Evolutionary conservation across 2,329 filamentous ascomycete species (phyloP).

Genomic region (Hypoxylon rubiginosum): DNA sequence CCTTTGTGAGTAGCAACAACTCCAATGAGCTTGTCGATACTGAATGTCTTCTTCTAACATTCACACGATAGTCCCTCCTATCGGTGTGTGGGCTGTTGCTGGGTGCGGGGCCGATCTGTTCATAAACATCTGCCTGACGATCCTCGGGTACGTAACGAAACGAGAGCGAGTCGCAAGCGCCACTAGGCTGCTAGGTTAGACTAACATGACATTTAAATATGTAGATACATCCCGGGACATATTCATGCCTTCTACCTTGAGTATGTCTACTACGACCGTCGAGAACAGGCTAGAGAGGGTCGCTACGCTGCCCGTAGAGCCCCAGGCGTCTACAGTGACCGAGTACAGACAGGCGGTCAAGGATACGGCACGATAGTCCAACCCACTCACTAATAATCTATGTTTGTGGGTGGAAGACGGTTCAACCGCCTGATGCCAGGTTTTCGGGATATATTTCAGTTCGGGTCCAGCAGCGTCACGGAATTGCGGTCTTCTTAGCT

Average conservation of each 20-base stretch:
- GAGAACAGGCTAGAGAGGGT: conserved; percentile 72
- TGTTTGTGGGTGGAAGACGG: neutral
- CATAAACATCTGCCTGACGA: conserved; percentile 75
- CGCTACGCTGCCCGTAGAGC: conserved; percentile 67
- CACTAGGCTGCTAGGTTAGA: neutral
- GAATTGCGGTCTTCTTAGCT: neutral
- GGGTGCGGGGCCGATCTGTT: conserved; percentile 75
- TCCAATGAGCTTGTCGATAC: conserved; percentile 32
- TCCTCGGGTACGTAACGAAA: conserved; percentile 66
- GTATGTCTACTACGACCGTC: conserved; percentile 85
- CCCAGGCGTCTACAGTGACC: conserved; percentile 78
- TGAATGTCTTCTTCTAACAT: conserved; percentile 22
- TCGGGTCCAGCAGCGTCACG: neutral
- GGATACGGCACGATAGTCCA: conserved; percentile 69
- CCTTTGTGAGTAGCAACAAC: conserved; percentile 58
- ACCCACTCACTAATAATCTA: conserved; percentile 40
- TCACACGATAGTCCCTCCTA: conserved; percentile 68
- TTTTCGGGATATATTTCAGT: neutral
- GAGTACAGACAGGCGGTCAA: conserved; percentile 79
- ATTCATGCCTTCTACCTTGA: conserved; percentile 86
- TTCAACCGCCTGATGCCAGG: neutral
- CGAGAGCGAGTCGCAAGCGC: neutral
- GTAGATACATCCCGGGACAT: conserved; percentile 80
- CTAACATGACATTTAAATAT: conserved; percentile 24
- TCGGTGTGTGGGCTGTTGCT: conserved; percentile 73